Conservation (phyloP, 257 asterid genomes). For the Solanum peruvianum region DNA sequence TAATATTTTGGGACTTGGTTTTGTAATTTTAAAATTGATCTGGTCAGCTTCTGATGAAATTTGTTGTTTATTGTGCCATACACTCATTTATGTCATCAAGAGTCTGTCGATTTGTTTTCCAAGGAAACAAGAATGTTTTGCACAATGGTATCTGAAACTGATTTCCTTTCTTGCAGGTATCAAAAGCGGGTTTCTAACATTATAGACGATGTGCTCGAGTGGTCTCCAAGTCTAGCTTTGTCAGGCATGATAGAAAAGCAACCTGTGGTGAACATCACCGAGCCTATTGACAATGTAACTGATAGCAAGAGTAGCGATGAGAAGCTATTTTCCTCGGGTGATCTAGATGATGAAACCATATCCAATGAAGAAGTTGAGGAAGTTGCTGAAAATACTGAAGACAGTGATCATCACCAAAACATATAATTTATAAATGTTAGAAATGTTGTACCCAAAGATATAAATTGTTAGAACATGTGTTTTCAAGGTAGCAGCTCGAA, state of each 20-base stretch:
- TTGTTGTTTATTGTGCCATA: neutral
- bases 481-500: neutral
- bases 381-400: conserved; percentile 11
- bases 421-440: conserved; percentile 9
- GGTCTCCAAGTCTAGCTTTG: conserved; percentile 92
- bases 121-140: neutral
- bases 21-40: neutral
- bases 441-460: neutral
- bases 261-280: conserved; percentile 38
- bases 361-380: conserved; percentile 36
- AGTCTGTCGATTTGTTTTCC: neutral
- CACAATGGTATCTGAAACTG: neutral
- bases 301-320: conserved; percentile 25
- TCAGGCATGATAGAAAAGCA: conserved; percentile 97
- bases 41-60: neutral
- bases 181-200: conserved; percentile 92
- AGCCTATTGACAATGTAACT: conserved; percentile 25
- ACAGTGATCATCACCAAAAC: conserved; percentile 17
- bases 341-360: conserved; percentile 19
- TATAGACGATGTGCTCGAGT: conserved; percentile 91
- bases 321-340: conserved; percentile 10
- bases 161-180: conserved; percentile 46
- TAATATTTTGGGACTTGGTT: neutral
- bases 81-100: neutral
- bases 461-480: conserved; percentile 4